These are phyloP conservation scores for Leucosporidium yakuticum DNA, from an alignment of 768 basidiomycete species.

Conservation along the genomic window DNA sequence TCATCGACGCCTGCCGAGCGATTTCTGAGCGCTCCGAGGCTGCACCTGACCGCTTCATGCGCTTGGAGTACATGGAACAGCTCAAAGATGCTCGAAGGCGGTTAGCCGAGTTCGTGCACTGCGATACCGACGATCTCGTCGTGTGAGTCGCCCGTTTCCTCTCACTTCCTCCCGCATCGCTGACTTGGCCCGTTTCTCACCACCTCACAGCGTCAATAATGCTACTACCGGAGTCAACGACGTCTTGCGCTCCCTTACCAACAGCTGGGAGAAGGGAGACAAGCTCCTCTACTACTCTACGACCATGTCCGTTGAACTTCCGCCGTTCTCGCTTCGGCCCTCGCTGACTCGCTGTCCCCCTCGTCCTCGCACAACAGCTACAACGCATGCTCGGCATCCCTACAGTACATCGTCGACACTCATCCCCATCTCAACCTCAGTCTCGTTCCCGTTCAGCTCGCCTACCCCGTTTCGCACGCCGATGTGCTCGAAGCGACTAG, in stretches of 20 bases:
- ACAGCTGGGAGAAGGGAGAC: conserved; percentile 33
- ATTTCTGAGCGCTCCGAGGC: background rate
- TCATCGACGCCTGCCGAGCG: conserved; percentile 2
- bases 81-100: conserved; percentile 10
- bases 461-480: conserved; percentile 30
- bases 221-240: conserved; percentile 34
- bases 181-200: background rate
- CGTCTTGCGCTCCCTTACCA: conserved; percentile 18
- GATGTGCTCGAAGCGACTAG: conserved; percentile 8
- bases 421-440: conserved; percentile 24
- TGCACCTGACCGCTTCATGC: conserved; percentile 30
- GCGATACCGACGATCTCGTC: conserved; percentile 31
- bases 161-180: background rate
- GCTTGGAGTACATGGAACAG: conserved; percentile 9
- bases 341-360: background rate
- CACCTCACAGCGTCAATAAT: conserved; percentile 17
- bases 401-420: conserved; percentile 29
- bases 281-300: conserved; percentile 26
- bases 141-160: conserved; percentile 2
- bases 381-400: conserved; percentile 16
- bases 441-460: conserved; percentile 25
- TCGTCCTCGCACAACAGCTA: conserved; percentile 17
- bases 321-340: background rate
- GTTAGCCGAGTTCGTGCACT: conserved; percentile 23
- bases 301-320: conserved; percentile 14